Conservation (phyloP, 179 eudicot genomes). For the Carnegiea gigantea region DNA sequence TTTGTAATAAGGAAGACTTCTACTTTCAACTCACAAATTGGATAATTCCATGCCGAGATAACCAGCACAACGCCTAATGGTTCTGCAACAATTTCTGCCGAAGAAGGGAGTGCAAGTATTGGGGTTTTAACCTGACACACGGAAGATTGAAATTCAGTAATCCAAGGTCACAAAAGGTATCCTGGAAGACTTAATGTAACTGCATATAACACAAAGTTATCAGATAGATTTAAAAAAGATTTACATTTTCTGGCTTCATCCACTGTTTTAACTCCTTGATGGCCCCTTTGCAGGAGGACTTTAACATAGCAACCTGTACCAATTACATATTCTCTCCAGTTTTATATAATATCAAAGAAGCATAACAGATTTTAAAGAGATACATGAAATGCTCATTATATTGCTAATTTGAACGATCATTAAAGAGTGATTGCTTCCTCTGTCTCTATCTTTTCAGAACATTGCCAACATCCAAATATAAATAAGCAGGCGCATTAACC, state of each 20-base stretch:
- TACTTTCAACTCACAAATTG: conserved; percentile 54
- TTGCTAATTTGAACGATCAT: background rate
- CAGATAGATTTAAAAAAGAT: background rate
- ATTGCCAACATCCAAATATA: background rate
- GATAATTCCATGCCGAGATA: conserved; percentile 92
- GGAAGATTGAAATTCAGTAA: background rate
- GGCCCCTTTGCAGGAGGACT: conserved; percentile 48
- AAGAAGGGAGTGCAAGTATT: conserved; percentile 56
- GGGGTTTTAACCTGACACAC: conserved; percentile 60
- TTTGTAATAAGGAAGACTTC: background rate
- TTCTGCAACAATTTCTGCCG: conserved; percentile 77
- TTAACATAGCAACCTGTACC: conserved; percentile 47
- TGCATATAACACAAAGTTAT: background rate
- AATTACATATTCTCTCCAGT: background rate
- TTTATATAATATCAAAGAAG: background rate
- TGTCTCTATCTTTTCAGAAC: background rate
- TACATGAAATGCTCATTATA: background rate
- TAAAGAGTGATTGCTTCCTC: background rate
- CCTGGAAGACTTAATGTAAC: background rate
- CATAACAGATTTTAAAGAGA: background rate
- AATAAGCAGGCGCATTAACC: background rate
- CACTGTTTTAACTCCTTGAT: conserved; percentile 62
- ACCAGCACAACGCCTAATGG: conserved; percentile 76
- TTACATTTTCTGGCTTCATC: conserved; percentile 79
- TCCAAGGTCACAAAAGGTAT: background rate